Conservation (phyloP, 2,329 filamentous ascomycete genomes). For the Atkinsonella texensis region DNA sequence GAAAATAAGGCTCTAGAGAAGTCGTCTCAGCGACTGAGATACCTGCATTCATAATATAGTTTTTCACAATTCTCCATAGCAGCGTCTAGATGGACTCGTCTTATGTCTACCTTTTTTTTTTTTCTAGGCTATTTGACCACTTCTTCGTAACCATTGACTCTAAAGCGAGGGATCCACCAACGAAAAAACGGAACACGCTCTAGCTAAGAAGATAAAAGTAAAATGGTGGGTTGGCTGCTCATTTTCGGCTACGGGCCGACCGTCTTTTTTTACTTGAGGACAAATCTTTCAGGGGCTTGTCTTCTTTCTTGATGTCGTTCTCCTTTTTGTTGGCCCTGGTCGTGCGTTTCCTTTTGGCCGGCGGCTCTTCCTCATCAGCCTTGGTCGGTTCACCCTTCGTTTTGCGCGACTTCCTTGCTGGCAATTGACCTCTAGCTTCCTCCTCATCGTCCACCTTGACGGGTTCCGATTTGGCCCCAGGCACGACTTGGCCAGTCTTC, state of each 20-base stretch:
- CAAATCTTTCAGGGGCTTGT: constrained; percentile 3
- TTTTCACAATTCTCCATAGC: neutral
- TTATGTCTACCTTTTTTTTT: neutral
- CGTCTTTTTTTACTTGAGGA: constrained; percentile 13
- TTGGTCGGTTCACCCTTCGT: constrained; percentile 14
- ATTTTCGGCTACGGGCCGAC: constrained; percentile 1
- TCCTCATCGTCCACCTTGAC: constrained; percentile 16
- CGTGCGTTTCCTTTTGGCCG: constrained; percentile 16
- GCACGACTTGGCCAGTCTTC: constrained; percentile 44
- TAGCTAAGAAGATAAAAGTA: too few species aligned
- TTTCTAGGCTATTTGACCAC: neutral
- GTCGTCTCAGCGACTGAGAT: neutral
- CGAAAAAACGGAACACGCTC: neutral
- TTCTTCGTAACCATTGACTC: too few species aligned
- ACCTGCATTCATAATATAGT: neutral
- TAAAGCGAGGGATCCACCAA: too few species aligned
- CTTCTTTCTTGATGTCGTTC: constrained; percentile 5
- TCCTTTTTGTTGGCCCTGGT: constrained; percentile 12
- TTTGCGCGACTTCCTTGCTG: constrained; percentile 15
- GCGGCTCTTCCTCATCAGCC: constrained; percentile 13
- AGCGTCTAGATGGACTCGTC: neutral
- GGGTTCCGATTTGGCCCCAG: constrained; percentile 31
- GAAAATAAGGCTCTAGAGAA: neutral
- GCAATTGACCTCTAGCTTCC: constrained; percentile 10
- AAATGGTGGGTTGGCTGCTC: neutral